Conservation (phyloP, 2,329 filamentous ascomycete species). For the Monilinia fructicola region DNA sequence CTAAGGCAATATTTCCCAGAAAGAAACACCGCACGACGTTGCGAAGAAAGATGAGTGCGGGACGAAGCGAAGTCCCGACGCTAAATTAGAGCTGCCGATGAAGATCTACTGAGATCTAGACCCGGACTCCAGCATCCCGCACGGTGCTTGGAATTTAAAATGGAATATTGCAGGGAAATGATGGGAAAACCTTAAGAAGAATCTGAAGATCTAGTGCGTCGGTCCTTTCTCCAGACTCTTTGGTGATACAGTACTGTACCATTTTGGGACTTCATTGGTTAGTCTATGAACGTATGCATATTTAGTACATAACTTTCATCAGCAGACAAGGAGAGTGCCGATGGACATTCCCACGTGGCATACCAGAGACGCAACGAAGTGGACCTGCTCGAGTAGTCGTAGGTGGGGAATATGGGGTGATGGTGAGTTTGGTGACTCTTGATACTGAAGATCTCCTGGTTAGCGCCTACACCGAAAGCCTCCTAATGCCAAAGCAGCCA, state of each 20-base stretch:
- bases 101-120: constrained; percentile 3
- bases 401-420: constrained; percentile 2
- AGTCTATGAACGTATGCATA: not conserved
- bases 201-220: not conserved
- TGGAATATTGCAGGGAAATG: not conserved
- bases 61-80: constrained; percentile 2
- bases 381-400: not conserved
- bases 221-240: not conserved
- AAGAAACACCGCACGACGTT: not conserved
- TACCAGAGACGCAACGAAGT: not conserved
- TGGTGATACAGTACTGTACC: too few species aligned
- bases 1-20: not conserved
- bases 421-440: not conserved
- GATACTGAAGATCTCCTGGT: not conserved
- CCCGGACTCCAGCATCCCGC: not conserved
- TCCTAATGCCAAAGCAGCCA: constrained; percentile 6
- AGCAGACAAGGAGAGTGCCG: not conserved
- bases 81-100: not conserved
- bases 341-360: not conserved
- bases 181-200: not conserved
- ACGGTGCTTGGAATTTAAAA: not conserved
- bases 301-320: not conserved
- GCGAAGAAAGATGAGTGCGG: not conserved
- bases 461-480: not conserved
- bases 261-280: not conserved